Conservation (phyloP, 2,329 filamentous ascomycete genomes). For the Pyricularia sp. region DNA sequence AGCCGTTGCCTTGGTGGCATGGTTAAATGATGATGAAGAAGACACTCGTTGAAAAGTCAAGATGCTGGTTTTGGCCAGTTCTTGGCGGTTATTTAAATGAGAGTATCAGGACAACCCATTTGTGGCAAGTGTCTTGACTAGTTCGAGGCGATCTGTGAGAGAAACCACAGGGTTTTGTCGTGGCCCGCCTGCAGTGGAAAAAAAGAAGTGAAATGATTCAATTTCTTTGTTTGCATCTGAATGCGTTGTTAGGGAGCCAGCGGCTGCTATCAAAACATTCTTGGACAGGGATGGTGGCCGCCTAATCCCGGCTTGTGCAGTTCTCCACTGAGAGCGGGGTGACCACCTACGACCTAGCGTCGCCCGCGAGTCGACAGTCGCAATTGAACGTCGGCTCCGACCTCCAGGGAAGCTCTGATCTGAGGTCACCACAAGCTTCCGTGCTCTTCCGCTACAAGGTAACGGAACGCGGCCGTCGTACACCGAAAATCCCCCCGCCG, state of each 20-base stretch:
- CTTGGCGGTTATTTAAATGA: background rate
- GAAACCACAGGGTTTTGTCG: background rate
- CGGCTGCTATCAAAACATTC: background rate
- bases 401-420: background rate
- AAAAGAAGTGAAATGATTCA: background rate
- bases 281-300: background rate
- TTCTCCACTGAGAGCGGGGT: background rate
- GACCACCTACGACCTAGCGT: background rate
- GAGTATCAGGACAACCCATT: background rate
- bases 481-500: background rate
- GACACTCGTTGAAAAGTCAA: background rate
- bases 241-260: background rate
- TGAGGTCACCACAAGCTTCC: background rate
- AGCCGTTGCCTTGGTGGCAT: conserved; percentile 50
- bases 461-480: background rate
- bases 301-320: background rate
- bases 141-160: background rate
- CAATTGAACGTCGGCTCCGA: background rate
- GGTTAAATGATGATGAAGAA: background rate
- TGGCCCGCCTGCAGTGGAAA: background rate
- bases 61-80: background rate
- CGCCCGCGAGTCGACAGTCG: background rate
- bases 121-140: background rate
- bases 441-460: background rate
- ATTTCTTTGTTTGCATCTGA: background rate